These are phyloP conservation scores for Delonix regia DNA, from an alignment of 306 rosid genomes.

Conservation along the genomic window DNA sequence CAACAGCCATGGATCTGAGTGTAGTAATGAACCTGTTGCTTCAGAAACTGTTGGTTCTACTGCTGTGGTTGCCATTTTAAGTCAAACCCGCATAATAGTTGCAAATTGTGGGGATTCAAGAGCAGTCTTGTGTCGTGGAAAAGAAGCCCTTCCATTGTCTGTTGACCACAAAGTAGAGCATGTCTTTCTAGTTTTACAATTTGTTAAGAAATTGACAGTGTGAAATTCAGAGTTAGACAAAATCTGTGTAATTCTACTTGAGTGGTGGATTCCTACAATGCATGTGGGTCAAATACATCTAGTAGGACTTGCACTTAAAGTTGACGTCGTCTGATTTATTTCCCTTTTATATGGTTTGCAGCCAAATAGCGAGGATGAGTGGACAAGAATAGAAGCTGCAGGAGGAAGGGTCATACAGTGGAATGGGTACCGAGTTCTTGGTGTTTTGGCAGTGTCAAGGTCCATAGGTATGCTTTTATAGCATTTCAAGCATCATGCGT, in stretches of 20 bases:
- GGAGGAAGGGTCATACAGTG: constrained; percentile 87
- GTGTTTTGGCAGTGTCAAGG: constrained; percentile 90
- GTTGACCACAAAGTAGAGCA: constrained; percentile 76
- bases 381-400: constrained; percentile 78
- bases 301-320: constrained; percentile 6
- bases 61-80: constrained; percentile 73
- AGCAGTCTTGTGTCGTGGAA: constrained; percentile 79
- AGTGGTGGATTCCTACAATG: neutral
- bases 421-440: constrained; percentile 78
- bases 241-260: neutral
- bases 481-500: neutral
- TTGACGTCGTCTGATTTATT: constrained; percentile 20
- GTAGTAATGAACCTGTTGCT: constrained; percentile 48
- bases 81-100: constrained; percentile 61
- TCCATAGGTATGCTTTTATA: constrained; percentile 64
- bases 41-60: constrained; percentile 89
- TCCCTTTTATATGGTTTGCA: constrained; percentile 34
- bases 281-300: neutral
- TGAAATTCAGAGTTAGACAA: neutral
- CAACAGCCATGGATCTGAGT: constrained; percentile 38
- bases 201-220: neutral
- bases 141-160: constrained; percentile 68
- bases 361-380: constrained; percentile 85
- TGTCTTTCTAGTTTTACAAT: constrained; percentile 17
- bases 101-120: constrained; percentile 90